Percentiles rank a stretch among this genome's conserved stretches.
phyloP scores from a whole-genome alignment of 192 early-diverging fungal genomes.

The Podila minutissima region DNA sequence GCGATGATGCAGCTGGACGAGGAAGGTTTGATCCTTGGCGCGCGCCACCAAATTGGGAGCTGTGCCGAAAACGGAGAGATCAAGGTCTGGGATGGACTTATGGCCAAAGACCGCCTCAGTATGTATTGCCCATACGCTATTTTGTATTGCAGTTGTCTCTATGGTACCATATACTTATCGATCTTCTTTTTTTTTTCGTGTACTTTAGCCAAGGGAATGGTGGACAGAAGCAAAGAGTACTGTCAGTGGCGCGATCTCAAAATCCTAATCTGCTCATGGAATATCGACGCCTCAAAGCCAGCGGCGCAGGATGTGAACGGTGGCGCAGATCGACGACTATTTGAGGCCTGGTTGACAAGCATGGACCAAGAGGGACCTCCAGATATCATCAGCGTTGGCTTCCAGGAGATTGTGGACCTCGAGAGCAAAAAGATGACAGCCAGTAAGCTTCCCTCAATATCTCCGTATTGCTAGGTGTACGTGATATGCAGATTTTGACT shows the following conservation, averaged over 20 bases:
- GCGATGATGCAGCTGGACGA: constrained; percentile 66
- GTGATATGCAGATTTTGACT: constrained; percentile 25
- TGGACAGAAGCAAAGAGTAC: constrained; percentile 67
- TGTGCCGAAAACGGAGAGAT: constrained; percentile 71
- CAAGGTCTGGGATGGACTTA: constrained; percentile 81
- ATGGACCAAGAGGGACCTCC: constrained; percentile 64
- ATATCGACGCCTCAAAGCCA: constrained; percentile 92
- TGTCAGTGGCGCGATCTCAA: constrained; percentile 71
- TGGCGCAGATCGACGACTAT: constrained; percentile 56
- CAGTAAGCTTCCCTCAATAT: constrained; percentile 40
- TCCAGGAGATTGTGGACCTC: constrained; percentile 90
- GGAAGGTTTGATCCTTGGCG: constrained; percentile 56
- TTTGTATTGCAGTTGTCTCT: constrained; percentile 4
- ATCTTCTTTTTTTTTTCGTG: not conserved
- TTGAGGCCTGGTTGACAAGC: constrained; percentile 57
- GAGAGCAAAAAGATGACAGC: constrained; percentile 85
- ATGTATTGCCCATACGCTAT: constrained; percentile 5
- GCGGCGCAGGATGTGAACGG: constrained; percentile 70
- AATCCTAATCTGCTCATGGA: constrained; percentile 91
- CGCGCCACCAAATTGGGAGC: constrained; percentile 67
- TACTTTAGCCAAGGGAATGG: constrained; percentile 65
- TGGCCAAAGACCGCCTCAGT: constrained; percentile 75
- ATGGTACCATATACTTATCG: not conserved
- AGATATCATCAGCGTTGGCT: constrained; percentile 82
- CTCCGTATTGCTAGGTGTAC: constrained; percentile 32